Evolutionary conservation across 495 filamentous ascomycete species (phyloP).

Genomic region (Xylaria venustula): DNA sequence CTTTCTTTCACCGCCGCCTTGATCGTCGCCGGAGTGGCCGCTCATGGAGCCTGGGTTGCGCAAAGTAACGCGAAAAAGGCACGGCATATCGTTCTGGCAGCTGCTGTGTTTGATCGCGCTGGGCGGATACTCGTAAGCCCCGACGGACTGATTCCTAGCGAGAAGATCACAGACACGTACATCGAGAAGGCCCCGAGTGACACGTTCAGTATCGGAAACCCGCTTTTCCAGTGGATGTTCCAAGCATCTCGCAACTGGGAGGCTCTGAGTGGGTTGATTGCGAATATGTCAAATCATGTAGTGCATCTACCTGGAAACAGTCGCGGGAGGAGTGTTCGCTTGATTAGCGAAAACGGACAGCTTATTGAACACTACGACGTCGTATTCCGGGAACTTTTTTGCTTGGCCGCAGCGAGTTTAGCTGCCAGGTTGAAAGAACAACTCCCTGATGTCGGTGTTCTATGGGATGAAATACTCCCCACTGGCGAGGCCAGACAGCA

Average conservation of each 20-base stretch:
- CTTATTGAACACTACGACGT: constrained; percentile 66
- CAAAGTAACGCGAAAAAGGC: constrained; percentile 62
- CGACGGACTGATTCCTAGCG: constrained; percentile 75
- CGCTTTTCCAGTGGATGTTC: constrained; percentile 85
- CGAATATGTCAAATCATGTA: constrained; percentile 64
- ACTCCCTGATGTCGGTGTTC: constrained; percentile 63
- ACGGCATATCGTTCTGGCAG: constrained; percentile 74
- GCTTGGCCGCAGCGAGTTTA: constrained; percentile 71
- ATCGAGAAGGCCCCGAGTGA: constrained; percentile 74
- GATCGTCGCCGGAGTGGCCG: constrained; percentile 46
- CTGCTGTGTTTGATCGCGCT: constrained; percentile 70
- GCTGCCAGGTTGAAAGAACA: constrained; percentile 62
- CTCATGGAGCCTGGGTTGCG: constrained; percentile 55
- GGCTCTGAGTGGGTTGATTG: constrained; percentile 63
- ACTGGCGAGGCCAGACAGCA: constrained; percentile 46
- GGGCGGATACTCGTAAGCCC: constrained; percentile 77
- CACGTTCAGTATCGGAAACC: constrained; percentile 71
- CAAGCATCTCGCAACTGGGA: constrained; percentile 75
- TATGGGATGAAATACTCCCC: constrained; percentile 75
- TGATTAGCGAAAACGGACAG: constrained; percentile 40
- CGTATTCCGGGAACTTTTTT: constrained; percentile 85
- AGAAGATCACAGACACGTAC: constrained; percentile 77
- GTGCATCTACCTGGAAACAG: constrained; percentile 32
- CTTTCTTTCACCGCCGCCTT: constrained; percentile 62
- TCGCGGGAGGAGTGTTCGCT: constrained; percentile 27